phyloP scores from a whole-genome alignment of 306 rosid genomes.

The Dalbergia oliveri region DNA sequence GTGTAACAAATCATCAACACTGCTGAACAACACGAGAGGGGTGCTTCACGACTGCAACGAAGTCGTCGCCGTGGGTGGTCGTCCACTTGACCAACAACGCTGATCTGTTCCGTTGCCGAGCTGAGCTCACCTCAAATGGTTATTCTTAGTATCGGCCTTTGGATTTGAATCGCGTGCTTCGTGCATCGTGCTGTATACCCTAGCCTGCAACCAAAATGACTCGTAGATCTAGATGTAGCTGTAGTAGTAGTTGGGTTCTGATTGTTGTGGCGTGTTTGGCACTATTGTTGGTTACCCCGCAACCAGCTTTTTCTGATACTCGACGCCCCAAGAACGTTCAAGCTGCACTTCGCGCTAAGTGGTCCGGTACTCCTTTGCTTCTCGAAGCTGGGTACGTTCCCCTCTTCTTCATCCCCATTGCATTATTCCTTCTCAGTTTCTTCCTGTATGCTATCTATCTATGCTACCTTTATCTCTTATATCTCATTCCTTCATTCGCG shows the following conservation, averaged over 20 bases:
- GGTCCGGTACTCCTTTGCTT: slow-evolving; percentile 90
- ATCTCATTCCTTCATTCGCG: too few species aligned
- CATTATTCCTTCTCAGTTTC: neutral
- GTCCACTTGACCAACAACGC: too few species aligned
- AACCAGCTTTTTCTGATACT: slow-evolving; percentile 47
- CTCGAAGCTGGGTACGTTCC: slow-evolving; percentile 84
- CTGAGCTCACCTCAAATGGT: neutral
- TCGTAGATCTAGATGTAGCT: slow-evolving; percentile 49
- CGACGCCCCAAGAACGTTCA: slow-evolving; percentile 83
- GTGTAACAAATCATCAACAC: too few species aligned
- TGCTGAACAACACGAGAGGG: too few species aligned
- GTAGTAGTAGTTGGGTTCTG: slow-evolving; percentile 38
- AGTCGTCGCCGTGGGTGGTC: neutral
- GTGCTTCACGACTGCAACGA: neutral
- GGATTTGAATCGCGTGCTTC: neutral
- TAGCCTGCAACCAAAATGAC: slow-evolving; percentile 47
- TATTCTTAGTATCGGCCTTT: neutral
- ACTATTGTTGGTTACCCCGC: slow-evolving; percentile 26
- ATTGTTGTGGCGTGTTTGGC: slow-evolving; percentile 50
- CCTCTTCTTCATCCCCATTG: neutral
- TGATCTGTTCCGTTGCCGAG: neutral
- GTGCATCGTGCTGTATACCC: slow-evolving; percentile 24
- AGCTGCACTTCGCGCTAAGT: slow-evolving; percentile 77
- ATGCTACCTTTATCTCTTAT: neutral
- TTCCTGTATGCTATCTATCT: neutral